Percentiles rank a stretch among this genome's conserved stretches.
Evolutionary conservation across 2,329 filamentous ascomycete genomes (phyloP).

Genomic region (Claviceps arundinis): DNA sequence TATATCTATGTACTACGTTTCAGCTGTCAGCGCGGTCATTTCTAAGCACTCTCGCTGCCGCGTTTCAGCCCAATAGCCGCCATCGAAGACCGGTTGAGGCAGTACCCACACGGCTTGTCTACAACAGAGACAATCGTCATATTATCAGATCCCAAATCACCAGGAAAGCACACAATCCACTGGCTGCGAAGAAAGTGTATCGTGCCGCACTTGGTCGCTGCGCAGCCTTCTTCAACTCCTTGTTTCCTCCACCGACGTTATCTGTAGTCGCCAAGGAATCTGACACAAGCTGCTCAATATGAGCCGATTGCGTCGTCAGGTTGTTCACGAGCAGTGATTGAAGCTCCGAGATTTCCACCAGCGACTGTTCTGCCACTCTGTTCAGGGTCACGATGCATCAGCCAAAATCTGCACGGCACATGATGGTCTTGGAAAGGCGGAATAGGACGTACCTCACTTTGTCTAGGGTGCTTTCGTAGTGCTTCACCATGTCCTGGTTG

Average conservation of each 20-base stretch:
- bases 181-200: slow-evolving; percentile 69
- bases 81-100: background rate
- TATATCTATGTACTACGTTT: background rate
- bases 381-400: background rate
- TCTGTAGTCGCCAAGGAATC: slow-evolving; percentile 73
- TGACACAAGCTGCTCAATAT: slow-evolving; percentile 76
- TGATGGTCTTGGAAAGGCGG: background rate
- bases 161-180: slow-evolving; percentile 59
- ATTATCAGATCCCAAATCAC: slow-evolving; percentile 66
- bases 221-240: slow-evolving; percentile 74
- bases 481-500: slow-evolving; percentile 82
- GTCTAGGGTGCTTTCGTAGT: slow-evolving; percentile 86
- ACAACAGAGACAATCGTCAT: slow-evolving; percentile 12
- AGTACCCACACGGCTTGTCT: background rate
- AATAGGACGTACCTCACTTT: slow-evolving; percentile 68
- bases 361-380: slow-evolving; percentile 77
- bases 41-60: background rate
- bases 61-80: background rate
- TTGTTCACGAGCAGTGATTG: slow-evolving; percentile 83
- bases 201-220: slow-evolving; percentile 59
- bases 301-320: slow-evolving; percentile 70
- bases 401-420: background rate
- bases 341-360: slow-evolving; percentile 84
- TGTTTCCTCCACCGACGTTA: slow-evolving; percentile 82
- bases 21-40: too few relatives aligned